Conservation (phyloP, 192 early-diverging fungal genomes). For the Irineochytrium annulatum region DNA sequence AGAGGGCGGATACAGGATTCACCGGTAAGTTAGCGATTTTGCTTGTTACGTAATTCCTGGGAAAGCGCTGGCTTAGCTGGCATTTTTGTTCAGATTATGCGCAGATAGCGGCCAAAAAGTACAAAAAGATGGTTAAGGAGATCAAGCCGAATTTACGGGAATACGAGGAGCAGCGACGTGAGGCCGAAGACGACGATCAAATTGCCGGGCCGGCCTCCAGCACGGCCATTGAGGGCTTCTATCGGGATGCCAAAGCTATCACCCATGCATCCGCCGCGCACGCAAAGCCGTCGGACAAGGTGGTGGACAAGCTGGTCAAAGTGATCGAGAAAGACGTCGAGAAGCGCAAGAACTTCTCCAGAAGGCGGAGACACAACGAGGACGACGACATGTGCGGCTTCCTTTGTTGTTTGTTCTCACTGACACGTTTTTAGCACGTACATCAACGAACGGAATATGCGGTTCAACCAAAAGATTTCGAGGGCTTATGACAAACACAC, state of each 20-base stretch:
- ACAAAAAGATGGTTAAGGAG: conserved; percentile 69
- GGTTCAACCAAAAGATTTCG: conserved; percentile 95
- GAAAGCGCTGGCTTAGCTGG: conserved; percentile 6
- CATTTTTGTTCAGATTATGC: conserved; percentile 55
- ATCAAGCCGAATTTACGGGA: conserved; percentile 79
- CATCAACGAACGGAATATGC: conserved; percentile 94
- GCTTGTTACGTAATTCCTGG: background rate
- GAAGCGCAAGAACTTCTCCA: conserved; percentile 53
- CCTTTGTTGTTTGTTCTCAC: background rate
- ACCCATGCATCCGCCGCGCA: conserved; percentile 57
- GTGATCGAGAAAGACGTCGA: conserved; percentile 69
- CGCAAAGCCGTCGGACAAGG: conserved; percentile 58
- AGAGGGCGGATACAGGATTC: conserved; percentile 71
- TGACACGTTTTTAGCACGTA: conserved; percentile 58
- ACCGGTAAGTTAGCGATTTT: conserved; percentile 46
- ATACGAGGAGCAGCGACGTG: conserved; percentile 67
- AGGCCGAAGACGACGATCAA: conserved; percentile 30
- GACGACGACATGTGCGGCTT: conserved; percentile 63
- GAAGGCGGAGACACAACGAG: conserved; percentile 65
- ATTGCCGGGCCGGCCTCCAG: conserved; percentile 15
- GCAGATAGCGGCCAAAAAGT: conserved; percentile 86
- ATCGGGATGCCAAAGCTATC: conserved; percentile 64
- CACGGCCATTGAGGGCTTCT: conserved; percentile 34
- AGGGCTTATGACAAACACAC: conserved; percentile 95
- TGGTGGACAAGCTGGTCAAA: conserved; percentile 64